phyloP scores from a whole-genome alignment of 768 basidiomycete species.

The Suillus brevipes region DNA sequence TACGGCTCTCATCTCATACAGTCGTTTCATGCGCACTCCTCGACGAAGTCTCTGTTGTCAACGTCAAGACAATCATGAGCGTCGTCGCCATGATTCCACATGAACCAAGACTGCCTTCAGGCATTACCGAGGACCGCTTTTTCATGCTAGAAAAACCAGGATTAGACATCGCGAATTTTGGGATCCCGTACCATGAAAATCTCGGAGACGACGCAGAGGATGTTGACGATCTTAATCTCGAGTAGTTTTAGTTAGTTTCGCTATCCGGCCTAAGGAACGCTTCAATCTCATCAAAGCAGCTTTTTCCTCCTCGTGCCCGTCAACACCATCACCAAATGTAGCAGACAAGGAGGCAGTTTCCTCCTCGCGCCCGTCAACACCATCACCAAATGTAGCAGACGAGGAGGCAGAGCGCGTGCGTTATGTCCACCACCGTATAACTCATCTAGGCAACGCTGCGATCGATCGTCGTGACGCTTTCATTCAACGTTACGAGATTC shows the following conservation, averaged over 20 bases:
- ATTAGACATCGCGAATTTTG: too few species aligned
- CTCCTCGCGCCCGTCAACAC: constrained; percentile 33
- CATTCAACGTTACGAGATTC: constrained; percentile 25
- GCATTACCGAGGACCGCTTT: too few species aligned
- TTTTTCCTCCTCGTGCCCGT: constrained; percentile 37
- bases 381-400: constrained; percentile 15
- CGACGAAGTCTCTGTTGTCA: too few species aligned
- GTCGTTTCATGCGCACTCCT: too few species aligned
- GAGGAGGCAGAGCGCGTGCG: constrained; percentile 25
- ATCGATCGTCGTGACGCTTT: constrained; percentile 65
- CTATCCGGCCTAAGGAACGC: too few species aligned
- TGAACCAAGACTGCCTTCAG: too few species aligned
- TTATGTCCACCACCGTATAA: constrained; percentile 66
- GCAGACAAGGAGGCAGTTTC: constrained; percentile 32
- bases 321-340: constrained; percentile 24
- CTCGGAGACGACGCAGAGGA: constrained; percentile 2
- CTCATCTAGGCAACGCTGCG: constrained; percentile 78
- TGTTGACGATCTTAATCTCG: neutral
- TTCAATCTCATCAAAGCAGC: constrained; percentile 42
- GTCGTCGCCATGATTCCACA: too few species aligned
- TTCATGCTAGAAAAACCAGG: too few species aligned
- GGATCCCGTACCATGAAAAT: constrained; percentile 9
- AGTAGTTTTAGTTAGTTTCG: too few species aligned
- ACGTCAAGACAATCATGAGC: too few species aligned
- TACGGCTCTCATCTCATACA: too few species aligned